These are phyloP conservation scores for Nakazawaea ambrosiae DNA, from an alignment of 805 yeast species.

Conservation along the genomic window DNA sequence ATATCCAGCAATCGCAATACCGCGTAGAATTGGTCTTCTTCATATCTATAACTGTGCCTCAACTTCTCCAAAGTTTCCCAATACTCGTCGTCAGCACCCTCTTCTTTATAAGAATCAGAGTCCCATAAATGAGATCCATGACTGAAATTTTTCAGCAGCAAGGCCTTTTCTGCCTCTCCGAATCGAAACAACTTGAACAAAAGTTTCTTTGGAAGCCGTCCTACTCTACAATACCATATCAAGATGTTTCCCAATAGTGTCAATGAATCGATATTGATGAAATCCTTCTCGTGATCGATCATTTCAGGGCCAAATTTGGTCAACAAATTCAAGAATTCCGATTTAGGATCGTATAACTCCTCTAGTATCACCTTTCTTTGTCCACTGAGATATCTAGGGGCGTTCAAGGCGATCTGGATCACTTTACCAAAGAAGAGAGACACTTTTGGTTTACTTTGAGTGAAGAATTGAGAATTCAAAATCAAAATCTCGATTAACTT, in stretches of 20 bases:
- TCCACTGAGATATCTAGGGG: neutral
- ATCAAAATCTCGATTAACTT: conserved; percentile 6
- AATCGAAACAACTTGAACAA: too few species aligned
- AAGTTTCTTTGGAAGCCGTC: too few species aligned
- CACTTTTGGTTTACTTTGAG: neutral
- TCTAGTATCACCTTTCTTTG: neutral
- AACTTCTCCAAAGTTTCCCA: conserved; percentile 7
- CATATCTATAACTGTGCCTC: conserved; percentile 4
- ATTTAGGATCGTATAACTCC: neutral
- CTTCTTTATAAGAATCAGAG: neutral
- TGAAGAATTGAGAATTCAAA: conserved; percentile 1
- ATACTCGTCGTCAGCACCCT: neutral
- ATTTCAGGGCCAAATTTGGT: neutral
- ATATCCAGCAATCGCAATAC: conserved; percentile 3
- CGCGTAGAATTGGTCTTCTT: conserved; percentile 7
- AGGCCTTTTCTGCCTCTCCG: neutral
- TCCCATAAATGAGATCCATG: conserved; percentile 9
- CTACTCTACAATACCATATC: conserved; percentile 6
- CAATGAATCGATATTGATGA: conserved; percentile 3
- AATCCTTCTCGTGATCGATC: neutral
- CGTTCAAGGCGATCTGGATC: neutral
- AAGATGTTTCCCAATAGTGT: conserved; percentile 5
- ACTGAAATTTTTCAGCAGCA: neutral
- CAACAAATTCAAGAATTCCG: neutral
- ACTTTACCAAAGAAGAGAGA: neutral